phyloP scores from a whole-genome alignment of 2,329 filamentous ascomycete species.

The Dryadomyces quercivorus region DNA sequence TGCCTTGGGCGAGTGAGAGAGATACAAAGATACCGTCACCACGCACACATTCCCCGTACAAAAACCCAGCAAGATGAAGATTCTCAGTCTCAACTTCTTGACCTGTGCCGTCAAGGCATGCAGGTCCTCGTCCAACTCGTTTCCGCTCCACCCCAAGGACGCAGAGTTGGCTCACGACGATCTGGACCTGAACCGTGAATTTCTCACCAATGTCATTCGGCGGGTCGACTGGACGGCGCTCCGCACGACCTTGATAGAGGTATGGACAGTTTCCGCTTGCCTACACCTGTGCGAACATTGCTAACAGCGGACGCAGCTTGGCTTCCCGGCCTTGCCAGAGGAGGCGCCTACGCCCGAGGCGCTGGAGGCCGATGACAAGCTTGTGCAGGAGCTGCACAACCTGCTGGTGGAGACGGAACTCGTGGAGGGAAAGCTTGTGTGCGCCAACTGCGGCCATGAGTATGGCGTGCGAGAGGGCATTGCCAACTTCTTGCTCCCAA shows the following conservation, averaged over 20 bases:
- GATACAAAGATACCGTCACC: neutral
- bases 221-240: slow-evolving; percentile 82
- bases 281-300: neutral
- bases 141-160: slow-evolving; percentile 85
- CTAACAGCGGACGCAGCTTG: slow-evolving; percentile 43
- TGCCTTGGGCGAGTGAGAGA: neutral
- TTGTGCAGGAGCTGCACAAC: slow-evolving; percentile 65
- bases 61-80: slow-evolving; percentile 55
- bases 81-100: slow-evolving; percentile 91
- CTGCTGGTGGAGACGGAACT: slow-evolving; percentile 85
- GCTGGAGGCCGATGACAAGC: slow-evolving; percentile 53
- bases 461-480: slow-evolving; percentile 94
- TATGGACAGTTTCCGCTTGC: slow-evolving; percentile 22
- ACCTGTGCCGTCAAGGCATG: slow-evolving; percentile 93
- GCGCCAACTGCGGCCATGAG: slow-evolving; percentile 83
- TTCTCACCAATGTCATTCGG: slow-evolving; percentile 75
- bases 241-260: slow-evolving; percentile 63
- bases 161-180: slow-evolving; percentile 81
- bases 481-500: slow-evolving; percentile 88
- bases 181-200: slow-evolving; percentile 65
- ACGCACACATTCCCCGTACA: neutral
- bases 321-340: slow-evolving; percentile 61
- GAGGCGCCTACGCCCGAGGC: slow-evolving; percentile 50
- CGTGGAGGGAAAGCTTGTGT: slow-evolving; percentile 76
- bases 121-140: slow-evolving; percentile 68